phyloP scores from a whole-genome alignment of 148 eudicot species.

The Rhododendron williamsianum region DNA sequence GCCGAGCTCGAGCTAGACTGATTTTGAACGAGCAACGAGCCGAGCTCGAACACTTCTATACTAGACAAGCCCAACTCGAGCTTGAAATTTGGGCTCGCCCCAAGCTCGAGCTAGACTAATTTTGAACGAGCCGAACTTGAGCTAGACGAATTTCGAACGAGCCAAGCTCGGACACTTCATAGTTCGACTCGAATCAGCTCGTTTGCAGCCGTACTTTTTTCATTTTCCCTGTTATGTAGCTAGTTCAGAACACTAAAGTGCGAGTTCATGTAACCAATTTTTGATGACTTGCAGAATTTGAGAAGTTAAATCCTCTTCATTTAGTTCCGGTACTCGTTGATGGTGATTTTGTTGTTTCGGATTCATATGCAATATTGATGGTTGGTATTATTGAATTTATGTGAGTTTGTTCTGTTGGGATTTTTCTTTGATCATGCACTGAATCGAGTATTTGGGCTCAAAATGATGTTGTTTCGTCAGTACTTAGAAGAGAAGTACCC shows the following conservation, averaged over 20 bases:
- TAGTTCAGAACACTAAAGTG: background rate
- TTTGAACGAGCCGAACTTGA: background rate
- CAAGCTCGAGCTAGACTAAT: background rate
- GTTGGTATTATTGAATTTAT: constrained; percentile 22
- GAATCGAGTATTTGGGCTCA: background rate
- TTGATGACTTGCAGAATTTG: constrained; percentile 41
- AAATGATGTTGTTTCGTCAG: constrained; percentile 23
- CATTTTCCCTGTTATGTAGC: background rate
- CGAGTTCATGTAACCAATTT: background rate
- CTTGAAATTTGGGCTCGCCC: background rate
- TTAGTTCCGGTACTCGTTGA: constrained; percentile 59
- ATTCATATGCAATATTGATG: constrained; percentile 62
- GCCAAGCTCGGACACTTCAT: background rate
- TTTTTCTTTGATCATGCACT: background rate
- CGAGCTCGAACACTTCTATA: background rate
- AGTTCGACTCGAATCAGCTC: background rate
- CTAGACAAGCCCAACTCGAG: background rate
- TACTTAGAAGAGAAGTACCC: constrained; percentile 68
- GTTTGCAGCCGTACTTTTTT: background rate
- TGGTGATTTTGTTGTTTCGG: constrained; percentile 47
- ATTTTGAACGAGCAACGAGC: background rate
- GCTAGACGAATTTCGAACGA: background rate
- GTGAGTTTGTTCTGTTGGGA: background rate
- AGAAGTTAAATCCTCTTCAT: constrained; percentile 53
- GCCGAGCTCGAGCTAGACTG: background rate